Base-by-base conservation (phyloP, 192 early-diverging fungal species). In the Backusella tuberculispora region DNA sequence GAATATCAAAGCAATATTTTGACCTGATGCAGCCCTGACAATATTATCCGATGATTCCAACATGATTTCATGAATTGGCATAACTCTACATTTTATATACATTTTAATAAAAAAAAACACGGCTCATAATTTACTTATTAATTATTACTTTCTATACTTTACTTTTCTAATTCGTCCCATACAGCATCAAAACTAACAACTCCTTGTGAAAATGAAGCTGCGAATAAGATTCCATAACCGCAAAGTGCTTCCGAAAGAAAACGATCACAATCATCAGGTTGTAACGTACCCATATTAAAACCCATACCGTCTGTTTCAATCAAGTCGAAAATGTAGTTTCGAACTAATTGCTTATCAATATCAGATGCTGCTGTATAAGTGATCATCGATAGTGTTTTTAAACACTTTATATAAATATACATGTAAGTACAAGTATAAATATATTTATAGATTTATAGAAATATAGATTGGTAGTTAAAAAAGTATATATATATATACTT, bases 1-100 rank as follows among this genome's bases (percentile, higher is more conserved):
- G 63, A 92, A 85, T 78, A 93, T 85, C 43, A 92, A 76, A 0
- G 90, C 93, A 79, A 93, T 88, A 75, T 92, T 90, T 82, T 92
- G 90, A 40, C 89, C 93, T 7, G 89, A 83, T 15, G 91, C 89
- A n/a, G 92, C 83, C n/a, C 92, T 83, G 8, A 91, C 82, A 13
- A 90, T 88, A 21, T 91, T 86, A 17, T 79, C 71, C 4, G 89
- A 75, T 24, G 87, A 86, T 15, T 87, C 89, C 37, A 94, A 77
- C 24, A 87, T 80, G 12, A 80, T 81, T 63, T 85, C 83, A 53
- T 89, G 89, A 0, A 76, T 79, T 21, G 85, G 83, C 47, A 89
- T 76, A 5, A 89, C 71, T 13, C 76, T 81, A 71, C 81, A 80
- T 69, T 86, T 83, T 29, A 21, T 44, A 44, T n/a, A 56, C 7